Evolutionary conservation across 1,284 basidiomycete species (phyloP).

Genomic region (Malassezia psittaci): DNA sequence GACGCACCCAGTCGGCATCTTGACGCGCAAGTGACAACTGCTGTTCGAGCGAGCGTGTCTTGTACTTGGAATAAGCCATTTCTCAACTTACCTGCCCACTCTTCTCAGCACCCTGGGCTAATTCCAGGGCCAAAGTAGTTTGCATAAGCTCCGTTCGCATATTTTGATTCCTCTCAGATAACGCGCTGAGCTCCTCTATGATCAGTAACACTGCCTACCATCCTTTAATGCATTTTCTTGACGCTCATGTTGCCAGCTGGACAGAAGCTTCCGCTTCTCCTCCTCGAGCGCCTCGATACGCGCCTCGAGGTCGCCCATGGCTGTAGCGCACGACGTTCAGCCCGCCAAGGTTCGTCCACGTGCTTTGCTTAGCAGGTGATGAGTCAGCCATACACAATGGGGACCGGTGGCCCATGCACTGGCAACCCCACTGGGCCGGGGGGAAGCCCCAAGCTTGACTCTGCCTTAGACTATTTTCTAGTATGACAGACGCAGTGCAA

Average conservation of each 20-base stretch:
- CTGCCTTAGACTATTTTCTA: not conserved
- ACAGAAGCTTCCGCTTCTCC: slow-evolving; percentile 42
- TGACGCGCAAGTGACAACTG: slow-evolving; percentile 63
- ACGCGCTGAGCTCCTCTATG: slow-evolving; percentile 29
- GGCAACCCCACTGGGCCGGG: not conserved
- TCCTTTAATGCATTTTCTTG: slow-evolving; percentile 30
- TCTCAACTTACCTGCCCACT: slow-evolving; percentile 22
- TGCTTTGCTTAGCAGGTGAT: not conserved
- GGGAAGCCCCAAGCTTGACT: not conserved
- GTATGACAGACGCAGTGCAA: slow-evolving; percentile 3
- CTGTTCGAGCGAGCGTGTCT: slow-evolving; percentile 65
- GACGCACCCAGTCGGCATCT: slow-evolving; percentile 57
- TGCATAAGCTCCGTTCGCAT: slow-evolving; percentile 31
- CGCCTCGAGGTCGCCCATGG: slow-evolving; percentile 16
- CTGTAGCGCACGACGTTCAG: not conserved
- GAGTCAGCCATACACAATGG: not conserved
- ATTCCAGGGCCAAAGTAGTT: slow-evolving; percentile 30
- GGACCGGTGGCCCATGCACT: not conserved
- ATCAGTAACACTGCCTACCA: slow-evolving; percentile 5
- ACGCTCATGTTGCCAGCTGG: slow-evolving; percentile 36
- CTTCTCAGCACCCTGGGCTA: slow-evolving; percentile 29
- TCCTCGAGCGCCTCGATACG: slow-evolving; percentile 24
- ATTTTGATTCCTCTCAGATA: slow-evolving; percentile 25
- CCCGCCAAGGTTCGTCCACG: not conserved
- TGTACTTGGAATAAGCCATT: slow-evolving; percentile 55